Conservation (phyloP, 169 alveolate species). For the Cryptosporidium canis region DNA sequence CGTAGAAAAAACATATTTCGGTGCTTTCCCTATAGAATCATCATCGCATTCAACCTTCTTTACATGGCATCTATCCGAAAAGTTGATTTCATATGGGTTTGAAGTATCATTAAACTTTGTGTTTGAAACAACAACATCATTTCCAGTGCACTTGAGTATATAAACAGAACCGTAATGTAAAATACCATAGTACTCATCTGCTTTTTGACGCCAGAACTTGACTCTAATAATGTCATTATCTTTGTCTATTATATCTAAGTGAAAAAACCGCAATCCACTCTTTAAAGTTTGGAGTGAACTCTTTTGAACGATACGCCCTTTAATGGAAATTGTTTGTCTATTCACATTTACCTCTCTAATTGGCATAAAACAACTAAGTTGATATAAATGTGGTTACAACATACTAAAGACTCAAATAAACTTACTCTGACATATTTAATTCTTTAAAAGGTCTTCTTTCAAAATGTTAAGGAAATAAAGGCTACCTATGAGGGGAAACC, state of each 20-base stretch:
- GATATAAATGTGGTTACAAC: not conserved
- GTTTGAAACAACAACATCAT: constrained; percentile 64
- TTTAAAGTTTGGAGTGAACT: constrained; percentile 58
- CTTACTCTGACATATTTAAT: constrained; percentile 52
- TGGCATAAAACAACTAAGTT: constrained; percentile 54
- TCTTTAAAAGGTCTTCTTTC: not conserved
- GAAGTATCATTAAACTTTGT: constrained; percentile 64
- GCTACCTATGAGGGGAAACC: not conserved
- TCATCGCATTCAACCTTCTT: constrained; percentile 50
- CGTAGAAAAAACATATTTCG: constrained; percentile 45
- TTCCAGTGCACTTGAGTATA: constrained; percentile 66
- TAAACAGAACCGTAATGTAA: constrained; percentile 54
- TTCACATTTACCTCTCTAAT: constrained; percentile 67
- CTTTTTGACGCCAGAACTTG: constrained; percentile 65
- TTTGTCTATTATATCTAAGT: constrained; percentile 48
- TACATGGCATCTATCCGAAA: constrained; percentile 41
- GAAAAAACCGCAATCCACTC: constrained; percentile 51
- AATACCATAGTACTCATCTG: constrained; percentile 57
- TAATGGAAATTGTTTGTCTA: constrained; percentile 44
- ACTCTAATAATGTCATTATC: constrained; percentile 61
- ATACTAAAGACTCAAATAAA: not conserved
- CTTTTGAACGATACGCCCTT: constrained; percentile 59
- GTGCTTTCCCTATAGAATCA: constrained; percentile 49
- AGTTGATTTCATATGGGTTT: constrained; percentile 63
- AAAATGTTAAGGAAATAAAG: not conserved